These are phyloP conservation scores for Zoysia pacifica DNA, from an alignment of 176 grass and related monocot species.

Conservation along the genomic window DNA sequence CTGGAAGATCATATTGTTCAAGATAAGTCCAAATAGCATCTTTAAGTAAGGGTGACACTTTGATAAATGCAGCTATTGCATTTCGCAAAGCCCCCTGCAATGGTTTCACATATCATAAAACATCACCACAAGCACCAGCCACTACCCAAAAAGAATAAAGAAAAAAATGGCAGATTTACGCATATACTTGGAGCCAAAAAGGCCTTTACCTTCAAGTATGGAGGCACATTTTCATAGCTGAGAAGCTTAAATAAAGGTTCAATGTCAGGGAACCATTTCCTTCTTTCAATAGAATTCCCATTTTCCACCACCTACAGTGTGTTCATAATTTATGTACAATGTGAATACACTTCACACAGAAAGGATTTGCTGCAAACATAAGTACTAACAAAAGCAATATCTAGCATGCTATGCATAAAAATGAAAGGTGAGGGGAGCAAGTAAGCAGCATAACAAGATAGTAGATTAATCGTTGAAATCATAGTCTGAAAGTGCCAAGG, in stretches of 20 bases:
- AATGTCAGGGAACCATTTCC: constrained; percentile 91
- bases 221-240: constrained; percentile 95
- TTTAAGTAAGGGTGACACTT: constrained; percentile 81
- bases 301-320: constrained; percentile 92
- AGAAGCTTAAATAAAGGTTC: constrained; percentile 98
- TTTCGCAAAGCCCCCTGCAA: constrained; percentile 84
- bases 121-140: neutral
- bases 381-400: constrained; percentile 20
- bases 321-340: constrained; percentile 11
- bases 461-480: too few relatives aligned
- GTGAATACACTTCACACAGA: neutral
- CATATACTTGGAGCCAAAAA: constrained; percentile 5
- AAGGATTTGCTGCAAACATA: constrained; percentile 16
- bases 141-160: too few relatives aligned
- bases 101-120: constrained; percentile 27
- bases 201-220: constrained; percentile 79
- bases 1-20: constrained; percentile 95
- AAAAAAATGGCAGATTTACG: constrained; percentile 23
- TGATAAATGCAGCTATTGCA: constrained; percentile 85
- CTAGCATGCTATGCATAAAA: neutral
- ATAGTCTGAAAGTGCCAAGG: too few relatives aligned
- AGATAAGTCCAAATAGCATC: constrained; percentile 91
- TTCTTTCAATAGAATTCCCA: constrained; percentile 84
- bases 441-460: too few relatives aligned
- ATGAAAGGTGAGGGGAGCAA: neutral